Base-by-base conservation (phyloP, 495 filamentous ascomycete genomes). In the Xylaria flabelliformis region DNA sequence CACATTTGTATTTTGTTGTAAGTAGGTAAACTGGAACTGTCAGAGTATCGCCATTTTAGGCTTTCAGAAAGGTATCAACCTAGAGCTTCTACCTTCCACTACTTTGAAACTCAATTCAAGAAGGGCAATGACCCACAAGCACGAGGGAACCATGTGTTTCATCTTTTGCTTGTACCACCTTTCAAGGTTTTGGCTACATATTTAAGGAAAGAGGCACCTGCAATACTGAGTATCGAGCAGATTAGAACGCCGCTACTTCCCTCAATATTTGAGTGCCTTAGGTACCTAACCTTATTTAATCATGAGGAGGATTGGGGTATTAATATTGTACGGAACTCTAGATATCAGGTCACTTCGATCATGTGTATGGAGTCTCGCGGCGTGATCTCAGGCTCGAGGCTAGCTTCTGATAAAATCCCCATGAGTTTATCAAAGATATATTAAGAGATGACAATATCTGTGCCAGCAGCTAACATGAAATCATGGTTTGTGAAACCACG, bases 131-230 rank as follows among this genome's bases (percentile, higher is more conserved):
- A 29, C 58, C 59, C 36, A 56, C 59, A 42, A 39, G 51, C 62
- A 66, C 59, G 62, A 67, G 70, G 70, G 53, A 61, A 32, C 46
- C 63, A 51, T 58, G 19, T 17, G 70, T 59, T 72, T 72, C 70
- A 67, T 8, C 17, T 59, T 51, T 3, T 29, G 24, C 42, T 50
- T 51, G 63, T 59, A 24, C 70, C 19, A 67, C 69, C 61, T 65
- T 58, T 50, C 34, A 17, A 29, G 10, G 13, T n/a, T 46, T 41
- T 10, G 15, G 5, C 32, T 32, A 26, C 24, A 29, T n/a, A 24
- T 67, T 39, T 44, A 3, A n/a, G 15, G 66, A 32, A 69, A 19
- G 66, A 6, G 7, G 2, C 36, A 59, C 15, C 21, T n/a, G n/a
- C 48, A 9, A 21, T n/a, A 61, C 8, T 19, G 19, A 41, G 58